Evolutionary conservation across 306 rosid genomes (phyloP).

Genomic region (Ormosia emarginata): DNA sequence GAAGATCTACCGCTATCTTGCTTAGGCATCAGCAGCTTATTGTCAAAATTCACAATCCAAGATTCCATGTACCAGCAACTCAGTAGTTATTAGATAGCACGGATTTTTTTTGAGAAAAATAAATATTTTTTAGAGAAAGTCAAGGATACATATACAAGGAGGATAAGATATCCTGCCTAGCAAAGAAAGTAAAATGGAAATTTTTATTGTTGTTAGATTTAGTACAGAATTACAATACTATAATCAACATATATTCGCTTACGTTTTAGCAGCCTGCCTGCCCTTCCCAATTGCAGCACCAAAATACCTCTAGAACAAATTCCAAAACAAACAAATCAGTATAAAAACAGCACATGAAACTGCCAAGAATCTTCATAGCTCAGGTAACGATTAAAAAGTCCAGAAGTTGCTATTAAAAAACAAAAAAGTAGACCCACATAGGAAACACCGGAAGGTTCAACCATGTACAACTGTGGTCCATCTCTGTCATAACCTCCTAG

Average conservation of each 20-base stretch:
- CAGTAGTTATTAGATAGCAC: neutral
- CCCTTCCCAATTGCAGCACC: conserved; percentile 99
- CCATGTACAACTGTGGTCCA: conserved; percentile 96
- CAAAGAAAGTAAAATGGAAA: neutral
- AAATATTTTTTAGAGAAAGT: neutral
- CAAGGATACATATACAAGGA: neutral
- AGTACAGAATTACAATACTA: neutral
- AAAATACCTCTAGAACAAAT: conserved; percentile 70
- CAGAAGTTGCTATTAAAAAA: neutral
- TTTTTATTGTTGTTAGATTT: neutral
- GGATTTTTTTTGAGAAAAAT: neutral
- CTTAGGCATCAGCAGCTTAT: neutral
- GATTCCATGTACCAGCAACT: neutral
- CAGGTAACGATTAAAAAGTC: neutral
- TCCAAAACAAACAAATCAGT: conserved; percentile 25
- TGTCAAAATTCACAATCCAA: conserved; percentile 2
- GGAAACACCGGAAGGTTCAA: conserved; percentile 95
- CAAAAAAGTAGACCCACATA: conserved; percentile 56
- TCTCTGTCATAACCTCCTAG: conserved; percentile 98
- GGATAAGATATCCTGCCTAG: neutral
- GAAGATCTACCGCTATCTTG: neutral
- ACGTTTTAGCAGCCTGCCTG: conserved; percentile 98
- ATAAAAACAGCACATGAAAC: conserved; percentile 3
- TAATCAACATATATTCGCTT: conserved; percentile 28
- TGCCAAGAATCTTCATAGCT: neutral